Conservation (phyloP, 768 basidiomycete species). For the Pleurotus pulmonarius region DNA sequence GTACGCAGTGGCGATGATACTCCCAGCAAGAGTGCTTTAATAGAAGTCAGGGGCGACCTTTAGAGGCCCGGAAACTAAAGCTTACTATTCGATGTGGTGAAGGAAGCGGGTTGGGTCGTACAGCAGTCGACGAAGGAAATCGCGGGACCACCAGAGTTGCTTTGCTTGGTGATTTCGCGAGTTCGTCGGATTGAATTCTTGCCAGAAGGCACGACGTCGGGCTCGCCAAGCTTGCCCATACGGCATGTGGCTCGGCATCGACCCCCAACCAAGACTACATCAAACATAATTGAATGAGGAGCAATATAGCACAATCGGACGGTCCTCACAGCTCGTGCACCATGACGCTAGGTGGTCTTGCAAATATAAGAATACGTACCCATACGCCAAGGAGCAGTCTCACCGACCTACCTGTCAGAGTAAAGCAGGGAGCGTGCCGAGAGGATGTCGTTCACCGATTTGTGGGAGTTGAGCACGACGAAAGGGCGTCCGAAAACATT, state of each 20-base stretch:
- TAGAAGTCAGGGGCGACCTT: neutral
- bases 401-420: conserved; percentile 30
- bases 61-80: conserved; percentile 3
- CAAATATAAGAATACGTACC: neutral
- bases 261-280: conserved; percentile 37
- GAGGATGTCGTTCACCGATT: conserved; percentile 33
- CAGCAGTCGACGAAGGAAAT: conserved; percentile 27
- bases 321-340: too few relatives aligned
- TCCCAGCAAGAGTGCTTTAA: conserved; percentile 10
- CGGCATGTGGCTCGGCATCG: conserved; percentile 32
- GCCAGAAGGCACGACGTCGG: conserved; percentile 35
- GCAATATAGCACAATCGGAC: neutral
- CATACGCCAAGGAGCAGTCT: conserved; percentile 21
- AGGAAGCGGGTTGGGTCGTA: conserved; percentile 34
- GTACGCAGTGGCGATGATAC: conserved; percentile 28
- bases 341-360: too few relatives aligned
- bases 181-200: conserved; percentile 34
- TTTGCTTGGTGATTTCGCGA: conserved; percentile 23
- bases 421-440: conserved; percentile 37
- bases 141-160: conserved; percentile 23
- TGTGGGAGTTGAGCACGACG: conserved; percentile 32
- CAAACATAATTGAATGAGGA: neutral
- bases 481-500: conserved; percentile 26
- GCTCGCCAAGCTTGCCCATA: conserved; percentile 39
- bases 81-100: conserved; percentile 32